Base-by-base conservation (phyloP, 208 protist species). In the Wallacemonas sp. region DNA sequence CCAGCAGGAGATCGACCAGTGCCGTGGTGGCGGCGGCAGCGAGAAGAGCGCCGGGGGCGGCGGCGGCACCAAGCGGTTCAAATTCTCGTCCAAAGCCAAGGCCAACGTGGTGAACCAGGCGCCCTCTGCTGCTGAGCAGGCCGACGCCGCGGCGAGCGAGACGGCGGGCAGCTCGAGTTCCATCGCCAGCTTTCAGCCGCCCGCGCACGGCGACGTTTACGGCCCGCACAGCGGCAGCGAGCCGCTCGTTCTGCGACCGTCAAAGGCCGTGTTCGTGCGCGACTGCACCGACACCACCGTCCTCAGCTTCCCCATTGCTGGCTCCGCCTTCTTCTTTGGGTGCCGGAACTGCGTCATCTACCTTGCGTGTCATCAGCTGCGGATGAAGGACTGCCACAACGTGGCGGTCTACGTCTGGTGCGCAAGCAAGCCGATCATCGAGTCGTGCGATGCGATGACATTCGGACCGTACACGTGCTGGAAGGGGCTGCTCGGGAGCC, bases 401-500 rank as follows among this genome's bases (percentile, higher is more conserved):
- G 60, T 88, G 23, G 69, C 88, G 39, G 69, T 96, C 23, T 96
- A 93, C 68, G 90, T 86, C 17, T 94, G 85, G 76, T 91, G 85
- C 47, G 65, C 84, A 16, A 92, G 87, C 43, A 90, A 71, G 21
- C 90, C 90, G 8, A 92, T 96, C 48, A 93, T 96, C 61, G 90
- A 94, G 68, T 67, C 63, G 19, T 92, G 86, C 69, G 69, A 64
- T 4, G 78, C 38, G 11, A 83, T 94, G 78, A 65, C 79, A 44
- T 92, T 94, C 48, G 90, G 87, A 0, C 79, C 90, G 11, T 94
- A 96, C 65, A 64, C 46, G n/a, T 83, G 78, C 49, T 96, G 90
- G 88, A 62, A 44, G 2, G 90, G 84, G 14, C 70, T 95, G 8
- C 56, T 93, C 17, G 21, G 69, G 5, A 88, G 81, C 27, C 19